Evolutionary conservation across 2,329 filamentous ascomycete species (phyloP).

Genomic region (Cladorrhinum sp.): DNA sequence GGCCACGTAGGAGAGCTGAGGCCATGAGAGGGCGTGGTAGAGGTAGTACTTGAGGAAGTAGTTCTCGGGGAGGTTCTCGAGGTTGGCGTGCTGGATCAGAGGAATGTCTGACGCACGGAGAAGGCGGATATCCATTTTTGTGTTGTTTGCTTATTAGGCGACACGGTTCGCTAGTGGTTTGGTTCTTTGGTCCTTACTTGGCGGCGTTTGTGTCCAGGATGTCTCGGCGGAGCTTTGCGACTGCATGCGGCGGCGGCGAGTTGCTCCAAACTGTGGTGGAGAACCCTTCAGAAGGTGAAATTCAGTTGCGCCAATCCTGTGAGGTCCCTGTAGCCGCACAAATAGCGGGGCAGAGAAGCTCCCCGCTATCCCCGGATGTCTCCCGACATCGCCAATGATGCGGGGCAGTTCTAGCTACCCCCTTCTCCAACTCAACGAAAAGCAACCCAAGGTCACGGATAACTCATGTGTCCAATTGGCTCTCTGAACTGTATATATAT

Average conservation of each 20-base stretch:
- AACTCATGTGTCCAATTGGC: not conserved
- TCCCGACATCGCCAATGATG: slow-evolving; percentile 20
- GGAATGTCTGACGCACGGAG: slow-evolving; percentile 81
- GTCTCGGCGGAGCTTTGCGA: not conserved
- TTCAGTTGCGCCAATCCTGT: slow-evolving; percentile 13
- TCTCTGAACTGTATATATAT: slow-evolving; percentile 1
- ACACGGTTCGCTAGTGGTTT: not conserved
- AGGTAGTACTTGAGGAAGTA: slow-evolving; percentile 99
- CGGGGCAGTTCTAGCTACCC: slow-evolving; percentile 7
- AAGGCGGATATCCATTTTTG: slow-evolving; percentile 80
- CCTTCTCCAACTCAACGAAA: slow-evolving; percentile 17
- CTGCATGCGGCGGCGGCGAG: not conserved
- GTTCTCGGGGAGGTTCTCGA: slow-evolving; percentile 98
- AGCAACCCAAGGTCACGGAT: not conserved
- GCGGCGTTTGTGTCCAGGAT: not conserved
- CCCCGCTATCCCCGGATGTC: not conserved
- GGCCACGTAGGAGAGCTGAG: slow-evolving; percentile 92
- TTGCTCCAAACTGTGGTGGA: not conserved
- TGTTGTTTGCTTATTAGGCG: not conserved
- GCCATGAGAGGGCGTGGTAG: slow-evolving; percentile 98
- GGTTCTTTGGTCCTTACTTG: not conserved
- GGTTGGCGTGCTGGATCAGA: slow-evolving; percentile 95
- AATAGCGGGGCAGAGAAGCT: slow-evolving; percentile 27
- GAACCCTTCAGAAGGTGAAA: slow-evolving; percentile 17
- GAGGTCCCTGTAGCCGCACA: slow-evolving; percentile 26